These are phyloP conservation scores for Penicillium macrosclerotiorum DNA, from an alignment of 495 filamentous ascomycete genomes.

Conservation along the genomic window DNA sequence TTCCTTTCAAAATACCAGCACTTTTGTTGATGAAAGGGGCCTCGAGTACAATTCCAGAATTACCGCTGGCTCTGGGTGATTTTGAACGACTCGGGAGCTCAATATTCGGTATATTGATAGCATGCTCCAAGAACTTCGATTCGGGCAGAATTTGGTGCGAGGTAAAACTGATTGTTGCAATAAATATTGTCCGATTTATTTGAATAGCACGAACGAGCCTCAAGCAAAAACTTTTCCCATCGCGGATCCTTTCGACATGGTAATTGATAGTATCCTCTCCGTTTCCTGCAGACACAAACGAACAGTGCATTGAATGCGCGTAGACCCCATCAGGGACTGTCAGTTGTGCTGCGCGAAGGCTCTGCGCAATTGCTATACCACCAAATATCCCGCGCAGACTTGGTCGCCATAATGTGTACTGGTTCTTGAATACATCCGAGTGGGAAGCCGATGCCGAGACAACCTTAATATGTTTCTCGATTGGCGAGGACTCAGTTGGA, in stretches of 20 bases:
- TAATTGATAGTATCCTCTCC: slow-evolving; percentile 74
- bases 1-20: background rate
- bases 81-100: no score
- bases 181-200: slow-evolving; percentile 74
- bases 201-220: slow-evolving; percentile 82
- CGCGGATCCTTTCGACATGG: slow-evolving; percentile 77
- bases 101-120: background rate
- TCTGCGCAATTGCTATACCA: slow-evolving; percentile 80
- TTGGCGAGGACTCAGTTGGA: background rate
- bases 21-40: slow-evolving; percentile 5
- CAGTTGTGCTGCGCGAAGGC: slow-evolving; percentile 69
- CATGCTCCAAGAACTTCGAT: background rate
- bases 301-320: slow-evolving; percentile 85
- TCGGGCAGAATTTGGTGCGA: background rate
- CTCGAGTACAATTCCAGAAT: background rate
- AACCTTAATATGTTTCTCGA: background rate
- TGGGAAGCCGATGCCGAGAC: background rate
- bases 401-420: slow-evolving; percentile 70
- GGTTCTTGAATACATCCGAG: slow-evolving; percentile 78
- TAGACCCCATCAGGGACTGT: slow-evolving; percentile 68
- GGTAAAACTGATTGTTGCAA: slow-evolving; percentile 78
- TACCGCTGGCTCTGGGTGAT: no score
- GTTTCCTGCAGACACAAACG: slow-evolving; percentile 81
- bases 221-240: slow-evolving; percentile 75
- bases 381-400: slow-evolving; percentile 83